phyloP scores from a whole-genome alignment of 2,329 filamentous ascomycete species.

The Ceratocystis papillata region DNA sequence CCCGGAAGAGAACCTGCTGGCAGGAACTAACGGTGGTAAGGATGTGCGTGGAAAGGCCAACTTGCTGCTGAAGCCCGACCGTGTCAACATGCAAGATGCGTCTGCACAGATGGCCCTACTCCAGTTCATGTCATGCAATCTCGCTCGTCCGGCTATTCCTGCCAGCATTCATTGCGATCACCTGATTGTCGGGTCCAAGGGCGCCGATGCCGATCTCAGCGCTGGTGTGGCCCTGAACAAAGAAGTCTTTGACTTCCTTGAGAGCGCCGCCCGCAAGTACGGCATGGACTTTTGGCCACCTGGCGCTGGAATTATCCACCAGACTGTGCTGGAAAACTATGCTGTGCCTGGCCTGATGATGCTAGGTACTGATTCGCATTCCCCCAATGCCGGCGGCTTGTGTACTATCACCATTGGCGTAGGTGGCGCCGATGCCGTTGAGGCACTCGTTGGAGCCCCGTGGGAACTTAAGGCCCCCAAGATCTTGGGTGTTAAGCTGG shows the following conservation, averaged over 20 bases:
- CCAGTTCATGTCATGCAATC: slow-evolving; percentile 95
- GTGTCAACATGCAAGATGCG: slow-evolving; percentile 98
- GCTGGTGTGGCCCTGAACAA: slow-evolving; percentile 83
- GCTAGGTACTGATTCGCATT: slow-evolving; percentile 95
- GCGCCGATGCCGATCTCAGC: slow-evolving; percentile 74
- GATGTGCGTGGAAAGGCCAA: slow-evolving; percentile 80
- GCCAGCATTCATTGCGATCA: slow-evolving; percentile 99
- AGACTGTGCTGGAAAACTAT: slow-evolving; percentile 97
- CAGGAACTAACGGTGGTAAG: slow-evolving; percentile 70
- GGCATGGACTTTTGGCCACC: slow-evolving; percentile 95
- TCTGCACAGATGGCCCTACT: slow-evolving; percentile 96
- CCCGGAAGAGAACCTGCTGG: slow-evolving; percentile 75
- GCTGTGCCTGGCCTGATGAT: slow-evolving; percentile 96
- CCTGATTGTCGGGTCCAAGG: slow-evolving; percentile 90
- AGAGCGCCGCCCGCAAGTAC: slow-evolving; percentile 82
- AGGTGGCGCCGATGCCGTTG: slow-evolving; percentile 91
- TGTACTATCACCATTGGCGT: slow-evolving; percentile 94
- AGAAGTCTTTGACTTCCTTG: slow-evolving; percentile 95
- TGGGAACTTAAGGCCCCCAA: slow-evolving; percentile 97
- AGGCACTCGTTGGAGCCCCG: slow-evolving; percentile 87
- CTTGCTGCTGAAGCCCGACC: slow-evolving; percentile 91
- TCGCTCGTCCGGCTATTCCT: slow-evolving; percentile 81
- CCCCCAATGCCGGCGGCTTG: slow-evolving; percentile 90
- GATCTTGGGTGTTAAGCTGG: slow-evolving; percentile 73
- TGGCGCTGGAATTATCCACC: slow-evolving; percentile 90